Conservation (phyloP, 805 yeast genomes). For the Scheffersomyces coipomensis region DNA sequence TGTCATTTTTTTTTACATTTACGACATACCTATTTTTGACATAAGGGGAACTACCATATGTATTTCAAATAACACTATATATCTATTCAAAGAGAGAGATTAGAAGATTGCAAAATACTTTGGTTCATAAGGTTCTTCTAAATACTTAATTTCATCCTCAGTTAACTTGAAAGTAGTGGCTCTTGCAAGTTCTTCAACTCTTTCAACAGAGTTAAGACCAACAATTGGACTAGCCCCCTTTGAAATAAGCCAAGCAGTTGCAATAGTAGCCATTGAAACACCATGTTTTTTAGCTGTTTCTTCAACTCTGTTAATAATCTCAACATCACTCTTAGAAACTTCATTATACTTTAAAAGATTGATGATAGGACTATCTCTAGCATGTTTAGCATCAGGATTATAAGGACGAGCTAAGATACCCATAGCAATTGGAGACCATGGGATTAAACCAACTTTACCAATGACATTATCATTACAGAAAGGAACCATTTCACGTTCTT, state of each 20-base stretch:
- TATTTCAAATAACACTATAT: too few species aligned
- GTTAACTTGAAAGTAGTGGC: slow-evolving; percentile 15
- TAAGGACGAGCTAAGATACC: slow-evolving; percentile 55
- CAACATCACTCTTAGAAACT: too few species aligned
- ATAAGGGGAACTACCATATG: too few species aligned
- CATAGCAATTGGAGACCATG: slow-evolving; percentile 60
- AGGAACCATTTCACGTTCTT: slow-evolving; percentile 60
- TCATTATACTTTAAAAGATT: too few species aligned
- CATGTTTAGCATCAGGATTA: slow-evolving; percentile 6
- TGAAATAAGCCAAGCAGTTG: slow-evolving; percentile 19
- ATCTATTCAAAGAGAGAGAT: too few species aligned
- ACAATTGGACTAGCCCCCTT: slow-evolving; percentile 18
- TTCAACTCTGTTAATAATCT: slow-evolving; percentile 45
- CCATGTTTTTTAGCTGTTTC: slow-evolving; percentile 46
- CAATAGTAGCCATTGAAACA: slow-evolving; percentile 43
- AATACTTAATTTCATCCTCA: slow-evolving; percentile 30
- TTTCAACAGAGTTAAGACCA: slow-evolving; percentile 15
- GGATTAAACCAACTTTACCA: slow-evolving; percentile 51
- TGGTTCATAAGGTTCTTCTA: slow-evolving; percentile 37
- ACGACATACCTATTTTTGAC: too few species aligned
- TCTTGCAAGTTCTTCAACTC: slow-evolving; percentile 16
- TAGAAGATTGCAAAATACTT: too few species aligned
- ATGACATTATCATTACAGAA: slow-evolving; percentile 44
- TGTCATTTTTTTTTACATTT: too few species aligned
- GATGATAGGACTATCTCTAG: too few species aligned